Conservation (phyloP, 345 rosid species). For the Stellera chamaejasme region DNA sequence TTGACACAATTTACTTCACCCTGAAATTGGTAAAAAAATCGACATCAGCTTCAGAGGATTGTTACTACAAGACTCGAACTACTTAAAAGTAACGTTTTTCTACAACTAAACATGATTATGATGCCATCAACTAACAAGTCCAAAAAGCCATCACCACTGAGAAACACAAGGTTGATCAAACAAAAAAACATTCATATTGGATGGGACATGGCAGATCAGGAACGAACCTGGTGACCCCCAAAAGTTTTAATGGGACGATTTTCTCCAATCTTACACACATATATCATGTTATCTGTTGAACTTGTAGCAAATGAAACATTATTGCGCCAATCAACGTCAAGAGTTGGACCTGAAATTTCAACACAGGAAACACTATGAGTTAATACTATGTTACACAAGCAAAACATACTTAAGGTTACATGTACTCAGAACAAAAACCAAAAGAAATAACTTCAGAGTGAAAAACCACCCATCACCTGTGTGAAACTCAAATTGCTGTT, state of each 20-base stretch:
- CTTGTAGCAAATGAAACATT: conserved; percentile 96
- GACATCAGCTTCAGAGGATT: conserved; percentile 13
- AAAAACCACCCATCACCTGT: conserved; percentile 34
- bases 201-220: conserved; percentile 10
- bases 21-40: conserved; percentile 32
- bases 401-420: background rate
- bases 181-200: too few relatives aligned
- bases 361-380: background rate
- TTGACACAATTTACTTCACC: conserved; percentile 99
- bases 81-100: background rate
- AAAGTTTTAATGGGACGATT: conserved; percentile 63
- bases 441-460: background rate
- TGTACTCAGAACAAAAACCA: background rate
- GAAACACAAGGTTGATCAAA: background rate
- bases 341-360: conserved; percentile 64
- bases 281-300: conserved; percentile 88
- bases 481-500: conserved; percentile 92
- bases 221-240: conserved; percentile 86
- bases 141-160: background rate
- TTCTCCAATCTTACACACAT: conserved; percentile 92
- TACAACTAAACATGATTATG: background rate
- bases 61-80: background rate
- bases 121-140: too few relatives aligned
- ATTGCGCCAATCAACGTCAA: conserved; percentile 99
- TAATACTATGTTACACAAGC: background rate